Evolutionary conservation across 768 basidiomycete genomes (phyloP), one percentile per base, ranked within the genome.

Genomic region (Tricholoma sp.): DNA sequence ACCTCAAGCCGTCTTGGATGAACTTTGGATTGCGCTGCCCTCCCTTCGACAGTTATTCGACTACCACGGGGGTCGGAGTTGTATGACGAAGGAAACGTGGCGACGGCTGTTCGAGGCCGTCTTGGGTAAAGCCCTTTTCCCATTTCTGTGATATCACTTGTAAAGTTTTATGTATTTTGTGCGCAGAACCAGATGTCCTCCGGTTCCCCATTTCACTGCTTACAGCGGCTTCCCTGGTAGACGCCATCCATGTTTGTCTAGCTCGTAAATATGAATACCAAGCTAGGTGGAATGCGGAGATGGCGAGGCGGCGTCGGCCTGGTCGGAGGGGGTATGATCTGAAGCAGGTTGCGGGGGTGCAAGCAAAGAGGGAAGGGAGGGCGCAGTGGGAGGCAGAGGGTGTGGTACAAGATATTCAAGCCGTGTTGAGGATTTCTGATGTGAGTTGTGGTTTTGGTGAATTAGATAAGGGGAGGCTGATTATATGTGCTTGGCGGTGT

Each of bases 21-120:
- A 88, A 57, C 62, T 88, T 1, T 85, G 83, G 83, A 56, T 65
- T 27, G 81, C 82, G 6, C 70, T 83, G 5, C 80, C 85, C 0
- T 76, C 78, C 0, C 70, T 88, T 14, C 79, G 78, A 2, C 61
- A 67, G 21, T 70, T 80, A 7, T 64, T 81, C 18, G 63, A 68
- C 12, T 73, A 71, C 49, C 66, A 70, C 5, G 69, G 70, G 6
- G 77, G 80, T 4, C 85, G 85, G 84, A 66, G 72, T 34, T 61
- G 65, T 11, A 75, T 78, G 6, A 74, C 77, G 63, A 61, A 71
- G 29, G 72, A 77, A 56, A 72, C 78, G 1, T 88, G 86, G 86
- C 64, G 70, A 5, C 66, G 66, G 45, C 66, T 88, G n/a, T 79
- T 76, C 51, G 68, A 71, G 11, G 73, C 75, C 19, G 61, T 81